Percentiles rank a stretch among this genome's conserved stretches.
Evolutionary conservation across 352 stramenopile species (phyloP).

Genomic region (Phytophthora syringae): DNA sequence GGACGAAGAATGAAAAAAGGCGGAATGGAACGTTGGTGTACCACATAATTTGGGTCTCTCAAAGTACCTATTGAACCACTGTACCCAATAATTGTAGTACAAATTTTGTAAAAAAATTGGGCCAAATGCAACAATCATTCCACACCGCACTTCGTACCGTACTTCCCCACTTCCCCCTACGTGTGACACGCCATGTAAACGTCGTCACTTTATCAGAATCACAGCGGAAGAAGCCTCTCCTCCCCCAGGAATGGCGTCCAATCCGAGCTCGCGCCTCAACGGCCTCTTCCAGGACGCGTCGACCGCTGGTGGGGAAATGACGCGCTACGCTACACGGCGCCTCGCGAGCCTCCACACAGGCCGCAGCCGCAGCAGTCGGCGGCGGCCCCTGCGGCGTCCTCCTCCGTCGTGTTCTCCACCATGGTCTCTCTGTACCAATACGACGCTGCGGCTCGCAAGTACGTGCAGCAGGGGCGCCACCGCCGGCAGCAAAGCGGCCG

Average conservation of each 20-base stretch:
- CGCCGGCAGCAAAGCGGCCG: conserved; percentile 36
- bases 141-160: no score
- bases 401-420: conserved; percentile 67
- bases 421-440: conserved; percentile 83
- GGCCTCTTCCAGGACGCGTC: conserved; percentile 62
- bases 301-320: conserved; percentile 54
- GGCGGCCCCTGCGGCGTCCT: conserved; percentile 28
- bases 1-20: neutral
- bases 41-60: no score
- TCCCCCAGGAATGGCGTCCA: conserved; percentile 42
- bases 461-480: conserved; percentile 58
- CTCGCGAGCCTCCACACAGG: conserved; percentile 60
- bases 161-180: conserved; percentile 1
- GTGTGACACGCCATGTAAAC: conserved; percentile 31
- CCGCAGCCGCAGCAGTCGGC: conserved; percentile 16
- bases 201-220: conserved; percentile 36
- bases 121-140: no score
- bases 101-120: no score
- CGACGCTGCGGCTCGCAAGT: conserved; percentile 58
- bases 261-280: conserved; percentile 59
- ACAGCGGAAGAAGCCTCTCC: conserved; percentile 7
- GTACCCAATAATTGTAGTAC: no score
- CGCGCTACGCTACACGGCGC: conserved; percentile 70
- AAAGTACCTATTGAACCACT: no score
- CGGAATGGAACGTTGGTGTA: no score